Base-by-base conservation (phyloP, 352 stramenopile genomes). In the Chrysophaeum taylorii region DNA sequence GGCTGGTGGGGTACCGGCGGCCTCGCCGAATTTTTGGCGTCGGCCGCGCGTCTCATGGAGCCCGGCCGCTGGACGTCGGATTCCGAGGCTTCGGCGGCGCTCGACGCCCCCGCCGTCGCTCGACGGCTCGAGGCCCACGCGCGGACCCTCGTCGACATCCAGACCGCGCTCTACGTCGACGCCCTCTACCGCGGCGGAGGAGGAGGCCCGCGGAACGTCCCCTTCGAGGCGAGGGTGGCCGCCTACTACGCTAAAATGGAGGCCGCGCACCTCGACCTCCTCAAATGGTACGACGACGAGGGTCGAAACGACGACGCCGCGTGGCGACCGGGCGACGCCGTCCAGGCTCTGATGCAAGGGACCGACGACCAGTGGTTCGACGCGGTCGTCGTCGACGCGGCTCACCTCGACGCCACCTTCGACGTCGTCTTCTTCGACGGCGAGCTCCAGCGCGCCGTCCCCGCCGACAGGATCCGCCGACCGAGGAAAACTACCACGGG, bases 371-470 rank as follows among this genome's bases (percentile, higher is more conserved):
- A 16, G 2, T 66, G 21, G 16, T 42, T 27, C 9, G 57, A 66
- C 9, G 57, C 57, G 1, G 18, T 33, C 57, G 57, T 66, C 33
- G 57, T 48, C 12, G 41, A 21, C 23, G 18, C 45, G 7, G 7
- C 5, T 57, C 9, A 57, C 23, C 18, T 25, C 45, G 45, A 57
- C 45, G 45, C 18, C 9, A 57, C 45, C 18, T 25, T 57, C 9
- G 45, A 57, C 45, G 5, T 57, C 9, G 45, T 57, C 45, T 57
- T 57, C 45, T 57, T 57, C 45, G 45, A 57, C 45, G 45, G 45
- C 45, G 45, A 57, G 9, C 14, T 48, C n/a, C n/a, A n/a, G n/a
- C n/a, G n/a, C n/a, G n/a, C n/a, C n/a, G n/a, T n/a, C n/a, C n/a
- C n/a, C n/a, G n/a, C n/a, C n/a, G n/a, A n/a, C n/a, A n/a, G n/a